phyloP scores from a whole-genome alignment of 2,329 filamentous ascomycete species.

The Teratosphaeria gauchensis region DNA sequence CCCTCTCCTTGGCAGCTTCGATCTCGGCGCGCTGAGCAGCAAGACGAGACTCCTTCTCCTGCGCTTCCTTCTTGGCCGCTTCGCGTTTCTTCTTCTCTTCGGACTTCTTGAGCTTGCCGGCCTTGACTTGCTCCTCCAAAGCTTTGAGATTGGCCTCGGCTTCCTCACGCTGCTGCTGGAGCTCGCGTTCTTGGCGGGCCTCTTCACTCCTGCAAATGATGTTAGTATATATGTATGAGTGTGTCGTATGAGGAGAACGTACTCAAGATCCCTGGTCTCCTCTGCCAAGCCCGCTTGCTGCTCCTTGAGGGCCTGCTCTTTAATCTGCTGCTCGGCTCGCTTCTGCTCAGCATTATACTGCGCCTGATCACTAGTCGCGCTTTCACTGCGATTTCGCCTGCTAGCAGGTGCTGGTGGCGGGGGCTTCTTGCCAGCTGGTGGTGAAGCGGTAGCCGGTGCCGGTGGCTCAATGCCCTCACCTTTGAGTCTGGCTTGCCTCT shows the following conservation, averaged over 20 bases:
- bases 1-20: slow-evolving; percentile 79
- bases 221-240: slow-evolving; percentile 16
- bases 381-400: slow-evolving; percentile 56
- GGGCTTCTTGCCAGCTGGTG: slow-evolving; percentile 25
- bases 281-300: slow-evolving; percentile 69
- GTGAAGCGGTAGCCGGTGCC: slow-evolving; percentile 29
- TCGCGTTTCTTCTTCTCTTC: slow-evolving; percentile 92
- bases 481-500: slow-evolving; percentile 72
- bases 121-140: slow-evolving; percentile 85
- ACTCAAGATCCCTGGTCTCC: slow-evolving; percentile 72
- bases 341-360: slow-evolving; percentile 47
- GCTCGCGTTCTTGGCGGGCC: slow-evolving; percentile 65
- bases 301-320: slow-evolving; percentile 48
- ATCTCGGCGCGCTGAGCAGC: slow-evolving; percentile 83
- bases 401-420: slow-evolving; percentile 59
- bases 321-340: slow-evolving; percentile 47
- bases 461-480: slow-evolving; percentile 63
- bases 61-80: slow-evolving; percentile 73
- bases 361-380: slow-evolving; percentile 44
- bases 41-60: slow-evolving; percentile 77
- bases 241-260: slow-evolving; percentile 37
- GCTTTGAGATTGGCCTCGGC: slow-evolving; percentile 75
- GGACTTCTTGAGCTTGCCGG: slow-evolving; percentile 89
- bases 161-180: slow-evolving; percentile 69
- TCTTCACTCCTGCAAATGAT: slow-evolving; percentile 55